phyloP scores from a whole-genome alignment of 2,329 filamentous ascomycete species.

The Sodiomyces alkalinus region DNA sequence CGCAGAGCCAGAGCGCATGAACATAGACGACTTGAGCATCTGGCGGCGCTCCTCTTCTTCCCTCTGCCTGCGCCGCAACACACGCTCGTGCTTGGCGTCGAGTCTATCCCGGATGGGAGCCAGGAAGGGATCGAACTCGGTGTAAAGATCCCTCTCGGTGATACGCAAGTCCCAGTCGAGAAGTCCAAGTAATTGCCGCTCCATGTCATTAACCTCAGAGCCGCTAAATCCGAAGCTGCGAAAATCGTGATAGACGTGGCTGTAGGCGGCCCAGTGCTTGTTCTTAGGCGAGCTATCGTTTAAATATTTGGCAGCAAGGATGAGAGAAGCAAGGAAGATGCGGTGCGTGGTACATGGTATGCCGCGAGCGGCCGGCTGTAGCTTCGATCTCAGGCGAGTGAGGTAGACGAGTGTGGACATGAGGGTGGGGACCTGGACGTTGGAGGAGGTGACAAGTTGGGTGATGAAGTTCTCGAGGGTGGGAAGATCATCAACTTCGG shows the following conservation, averaged over 20 bases:
- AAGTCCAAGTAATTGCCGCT: constrained; percentile 92
- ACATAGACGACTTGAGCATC: constrained; percentile 14
- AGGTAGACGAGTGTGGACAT: constrained; percentile 97
- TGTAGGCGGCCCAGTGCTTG: constrained; percentile 99
- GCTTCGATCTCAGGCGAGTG: constrained; percentile 62
- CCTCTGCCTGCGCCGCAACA: constrained; percentile 32
- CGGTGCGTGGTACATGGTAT: constrained; percentile 93
- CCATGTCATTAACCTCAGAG: constrained; percentile 97
- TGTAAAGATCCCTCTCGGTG: constrained; percentile 70
- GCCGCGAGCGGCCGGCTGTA: constrained; percentile 90
- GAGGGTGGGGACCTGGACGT: constrained; percentile 91
- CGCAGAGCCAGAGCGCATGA: constrained; percentile 23
- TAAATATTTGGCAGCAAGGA: constrained; percentile 86
- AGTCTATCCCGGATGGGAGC: constrained; percentile 60
- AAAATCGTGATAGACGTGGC: constrained; percentile 45
- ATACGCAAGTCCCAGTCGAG: constrained; percentile 91
- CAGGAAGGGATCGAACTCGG: constrained; percentile 76
- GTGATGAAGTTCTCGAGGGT: constrained; percentile 83
- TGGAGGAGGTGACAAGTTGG: constrained; percentile 78
- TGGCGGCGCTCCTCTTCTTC: constrained; percentile 16
- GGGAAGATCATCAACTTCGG: constrained; percentile 46
- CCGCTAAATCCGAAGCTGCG: constrained; percentile 77
- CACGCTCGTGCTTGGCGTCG: constrained; percentile 33
- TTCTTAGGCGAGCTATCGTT: constrained; percentile 99
- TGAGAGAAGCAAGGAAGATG: constrained; percentile 84